These are phyloP conservation scores for Hypholoma sublateritium DNA, from an alignment of 768 basidiomycete species.

Conservation along the genomic window DNA sequence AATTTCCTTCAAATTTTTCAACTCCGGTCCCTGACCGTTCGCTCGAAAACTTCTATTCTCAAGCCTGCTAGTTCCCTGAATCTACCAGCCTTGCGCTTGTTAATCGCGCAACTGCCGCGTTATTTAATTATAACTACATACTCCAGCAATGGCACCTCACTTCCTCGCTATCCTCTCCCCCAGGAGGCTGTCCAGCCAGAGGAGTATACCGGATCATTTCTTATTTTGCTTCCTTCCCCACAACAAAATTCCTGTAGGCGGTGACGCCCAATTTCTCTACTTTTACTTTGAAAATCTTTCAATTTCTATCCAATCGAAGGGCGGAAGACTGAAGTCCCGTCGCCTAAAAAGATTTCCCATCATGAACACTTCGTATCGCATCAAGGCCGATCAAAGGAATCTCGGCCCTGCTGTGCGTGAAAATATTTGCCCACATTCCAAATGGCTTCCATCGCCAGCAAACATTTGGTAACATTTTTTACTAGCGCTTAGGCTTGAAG, in stretches of 20 bases:
- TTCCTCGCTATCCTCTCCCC: not conserved
- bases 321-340: not conserved
- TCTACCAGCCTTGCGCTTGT: not conserved
- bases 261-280: not conserved
- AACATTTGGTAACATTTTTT: not conserved
- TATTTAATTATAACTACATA: not conserved
- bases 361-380: slow-evolving; percentile 9
- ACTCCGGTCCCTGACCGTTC: slow-evolving; percentile 39
- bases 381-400: slow-evolving; percentile 18
- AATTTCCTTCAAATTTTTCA: slow-evolving; percentile 50
- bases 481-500: not conserved
- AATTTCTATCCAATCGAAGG: not conserved
- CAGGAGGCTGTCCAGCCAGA: not conserved
- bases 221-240: slow-evolving; percentile 2
- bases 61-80: slow-evolving; percentile 5
- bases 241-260: not conserved
- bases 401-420: slow-evolving; percentile 13
- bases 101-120: not conserved
- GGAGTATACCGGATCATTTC: not conserved
- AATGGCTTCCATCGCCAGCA: slow-evolving; percentile 3
- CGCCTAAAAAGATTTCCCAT: slow-evolving; percentile 6
- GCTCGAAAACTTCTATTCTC: slow-evolving; percentile 18
- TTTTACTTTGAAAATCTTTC: not conserved
- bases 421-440: slow-evolving; percentile 5
- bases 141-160: not conserved